Conservation (phyloP, 768 basidiomycete genomes). For the Leccinum disarticulatum region DNA sequence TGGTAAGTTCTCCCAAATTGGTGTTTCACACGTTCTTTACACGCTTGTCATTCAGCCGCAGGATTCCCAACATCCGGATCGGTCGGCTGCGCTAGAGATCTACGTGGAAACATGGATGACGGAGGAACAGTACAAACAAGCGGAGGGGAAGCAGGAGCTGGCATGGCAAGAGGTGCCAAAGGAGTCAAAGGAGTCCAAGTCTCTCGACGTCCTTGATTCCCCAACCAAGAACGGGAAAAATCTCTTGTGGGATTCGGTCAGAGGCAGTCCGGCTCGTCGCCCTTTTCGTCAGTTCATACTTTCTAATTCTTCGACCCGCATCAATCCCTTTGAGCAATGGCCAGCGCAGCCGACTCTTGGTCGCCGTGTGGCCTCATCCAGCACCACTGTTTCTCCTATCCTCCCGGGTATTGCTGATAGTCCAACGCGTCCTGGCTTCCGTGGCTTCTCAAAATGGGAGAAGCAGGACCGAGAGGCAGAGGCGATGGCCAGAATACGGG, state of each 20-base stretch:
- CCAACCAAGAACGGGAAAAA: conserved; percentile 55
- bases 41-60: conserved; percentile 50
- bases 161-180: conserved; percentile 67
- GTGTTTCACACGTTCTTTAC: conserved; percentile 10
- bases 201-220: conserved; percentile 39
- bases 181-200: conserved; percentile 42
- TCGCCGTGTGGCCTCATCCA: conserved; percentile 44
- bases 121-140: conserved; percentile 67
- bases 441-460: conserved; percentile 77
- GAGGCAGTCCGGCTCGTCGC: conserved; percentile 41
- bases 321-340: conserved; percentile 49
- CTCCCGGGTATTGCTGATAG: conserved; percentile 46
- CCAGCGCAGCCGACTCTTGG: conserved; percentile 36
- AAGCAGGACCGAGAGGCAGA: conserved; percentile 83
- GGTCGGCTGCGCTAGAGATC: conserved; percentile 63
- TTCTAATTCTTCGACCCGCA: conserved; percentile 41
- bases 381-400: conserved; percentile 26
- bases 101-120: conserved; percentile 80
- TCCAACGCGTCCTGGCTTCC: conserved; percentile 47
- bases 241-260: conserved; percentile 67
- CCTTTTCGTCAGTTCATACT: conserved; percentile 50
- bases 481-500: conserved; percentile 72
- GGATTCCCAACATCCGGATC: conserved; percentile 79
- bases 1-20: conserved; percentile 50
- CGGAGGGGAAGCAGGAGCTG: conserved; percentile 58